phyloP scores from a whole-genome alignment of 179 eudicot genomes.

The Drosera spatulata region DNA sequence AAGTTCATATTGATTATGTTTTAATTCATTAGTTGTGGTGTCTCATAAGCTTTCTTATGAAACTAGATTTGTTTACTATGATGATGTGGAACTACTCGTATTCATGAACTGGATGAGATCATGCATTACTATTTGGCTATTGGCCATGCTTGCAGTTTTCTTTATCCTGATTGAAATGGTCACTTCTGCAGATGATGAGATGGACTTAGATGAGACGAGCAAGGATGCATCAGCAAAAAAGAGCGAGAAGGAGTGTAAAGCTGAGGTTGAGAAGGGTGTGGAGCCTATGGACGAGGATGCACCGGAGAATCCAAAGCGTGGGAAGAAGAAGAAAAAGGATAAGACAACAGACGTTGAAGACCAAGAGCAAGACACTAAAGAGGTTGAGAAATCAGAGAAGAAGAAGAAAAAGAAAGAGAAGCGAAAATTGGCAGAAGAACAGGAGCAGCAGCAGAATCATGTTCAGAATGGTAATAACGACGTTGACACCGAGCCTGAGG shows the following conservation, averaged over 20 bases:
- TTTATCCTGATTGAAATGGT: neutral
- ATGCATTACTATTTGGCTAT: neutral
- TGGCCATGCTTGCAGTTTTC: neutral
- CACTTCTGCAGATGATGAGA: conserved; percentile 16
- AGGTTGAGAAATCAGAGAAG: conserved; percentile 46
- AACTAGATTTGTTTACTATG: neutral
- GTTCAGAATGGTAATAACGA: conserved; percentile 7
- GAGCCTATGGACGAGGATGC: conserved; percentile 20
- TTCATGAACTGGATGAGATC: neutral
- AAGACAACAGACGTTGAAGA: too few species aligned
- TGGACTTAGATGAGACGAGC: conserved; percentile 41
- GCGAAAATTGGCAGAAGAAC: conserved; percentile 17
- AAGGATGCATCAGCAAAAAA: conserved; percentile 27
- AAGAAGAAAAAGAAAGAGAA: conserved; percentile 35
- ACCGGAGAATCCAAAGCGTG: neutral
- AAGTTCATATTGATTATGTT: neutral
- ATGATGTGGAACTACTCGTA: neutral
- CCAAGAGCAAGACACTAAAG: conserved; percentile 8
- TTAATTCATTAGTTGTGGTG: neutral
- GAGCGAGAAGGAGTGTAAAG: conserved; percentile 60
- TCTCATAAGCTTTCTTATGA: neutral
- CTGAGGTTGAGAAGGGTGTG: conserved; percentile 18
- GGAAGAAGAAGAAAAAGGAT: too few species aligned
- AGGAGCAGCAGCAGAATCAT: conserved; percentile 7
- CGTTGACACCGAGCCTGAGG: neutral